These are phyloP conservation scores for Penicillium sp. DNA, from an alignment of 2,329 filamentous ascomycete species.

Conservation along the genomic window DNA sequence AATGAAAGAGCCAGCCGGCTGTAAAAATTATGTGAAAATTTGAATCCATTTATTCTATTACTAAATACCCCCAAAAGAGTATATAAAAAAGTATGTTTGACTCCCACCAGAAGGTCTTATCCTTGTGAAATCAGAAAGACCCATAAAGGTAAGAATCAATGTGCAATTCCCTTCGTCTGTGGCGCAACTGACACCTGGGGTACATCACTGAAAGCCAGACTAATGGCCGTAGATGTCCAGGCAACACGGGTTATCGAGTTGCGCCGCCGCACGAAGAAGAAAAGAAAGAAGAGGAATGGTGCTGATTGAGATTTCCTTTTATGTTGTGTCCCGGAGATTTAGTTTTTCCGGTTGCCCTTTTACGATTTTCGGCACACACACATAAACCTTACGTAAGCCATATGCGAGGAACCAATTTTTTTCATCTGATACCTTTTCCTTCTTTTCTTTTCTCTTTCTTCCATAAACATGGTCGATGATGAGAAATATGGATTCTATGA, in stretches of 20 bases:
- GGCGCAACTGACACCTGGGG: constrained; percentile 74
- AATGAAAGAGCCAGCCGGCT: neutral
- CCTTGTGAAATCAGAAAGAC: constrained; percentile 43
- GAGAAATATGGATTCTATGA: constrained; percentile 45
- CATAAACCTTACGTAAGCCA: constrained; percentile 17
- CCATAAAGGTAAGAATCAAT: constrained; percentile 55
- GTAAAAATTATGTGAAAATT: neutral
- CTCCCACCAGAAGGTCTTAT: constrained; percentile 50
- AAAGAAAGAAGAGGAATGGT: constrained; percentile 49
- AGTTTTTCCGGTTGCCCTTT: constrained; percentile 9
- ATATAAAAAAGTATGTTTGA: constrained; percentile 51
- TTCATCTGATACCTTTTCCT: constrained; percentile 3
- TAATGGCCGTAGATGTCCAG: constrained; percentile 56
- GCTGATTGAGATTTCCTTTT: constrained; percentile 19
- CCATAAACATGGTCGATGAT: constrained; percentile 41
- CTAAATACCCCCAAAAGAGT: neutral
- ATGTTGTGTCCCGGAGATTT: constrained; percentile 7
- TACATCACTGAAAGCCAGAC: constrained; percentile 45
- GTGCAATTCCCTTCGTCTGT: constrained; percentile 80
- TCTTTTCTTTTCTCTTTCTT: constrained; percentile 20
- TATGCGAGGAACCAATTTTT: constrained; percentile 8
- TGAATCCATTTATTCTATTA: neutral
- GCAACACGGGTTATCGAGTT: constrained; percentile 76
- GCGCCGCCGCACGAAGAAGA: constrained; percentile 78
- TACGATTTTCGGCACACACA: constrained; percentile 1